Conservation (phyloP, 768 basidiomycete genomes). For the Crepidotus variabilis region DNA sequence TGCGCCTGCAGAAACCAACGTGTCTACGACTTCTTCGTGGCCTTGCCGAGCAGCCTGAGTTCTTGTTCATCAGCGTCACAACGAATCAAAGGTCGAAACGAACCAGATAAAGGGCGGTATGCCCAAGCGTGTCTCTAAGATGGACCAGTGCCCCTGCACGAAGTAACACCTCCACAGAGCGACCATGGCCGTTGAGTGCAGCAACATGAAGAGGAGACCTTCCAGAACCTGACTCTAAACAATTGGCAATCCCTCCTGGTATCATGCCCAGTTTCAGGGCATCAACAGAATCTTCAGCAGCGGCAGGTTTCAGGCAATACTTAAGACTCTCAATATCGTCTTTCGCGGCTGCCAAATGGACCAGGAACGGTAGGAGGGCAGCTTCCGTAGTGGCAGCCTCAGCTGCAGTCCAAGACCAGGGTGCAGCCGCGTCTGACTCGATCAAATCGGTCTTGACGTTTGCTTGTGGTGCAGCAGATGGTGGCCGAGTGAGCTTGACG, state of each 20-base stretch:
- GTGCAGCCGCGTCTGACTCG: constrained; percentile 47
- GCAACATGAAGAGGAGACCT: constrained; percentile 79
- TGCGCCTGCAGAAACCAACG: constrained; percentile 70
- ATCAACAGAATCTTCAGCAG: constrained; percentile 23
- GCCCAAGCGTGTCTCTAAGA: constrained; percentile 72
- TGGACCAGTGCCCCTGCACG: constrained; percentile 80
- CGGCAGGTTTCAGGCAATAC: constrained; percentile 49
- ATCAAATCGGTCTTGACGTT: constrained; percentile 36
- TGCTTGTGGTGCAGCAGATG: constrained; percentile 31
- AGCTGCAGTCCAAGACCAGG: constrained; percentile 77
- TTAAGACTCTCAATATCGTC: constrained; percentile 61
- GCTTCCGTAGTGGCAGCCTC: constrained; percentile 70
- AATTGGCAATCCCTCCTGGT: constrained; percentile 71
- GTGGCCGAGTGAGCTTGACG: constrained; percentile 51
- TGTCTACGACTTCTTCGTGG: constrained; percentile 54
- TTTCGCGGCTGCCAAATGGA: constrained; percentile 73
- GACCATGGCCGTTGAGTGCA: constrained; percentile 58
- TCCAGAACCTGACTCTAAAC: constrained; percentile 64
- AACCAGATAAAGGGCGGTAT: constrained; percentile 83
- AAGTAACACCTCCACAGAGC: constrained; percentile 47
- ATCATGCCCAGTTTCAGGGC: constrained; percentile 34
- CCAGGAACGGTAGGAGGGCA: constrained; percentile 70
- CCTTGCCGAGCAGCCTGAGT: constrained; percentile 72
- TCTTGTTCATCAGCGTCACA: constrained; percentile 5
- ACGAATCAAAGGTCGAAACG: constrained; percentile 16